These are phyloP conservation scores for Neckera pumila DNA, from an alignment of 225 moss, liverwort and hornwort genomes.

Conservation along the genomic window DNA sequence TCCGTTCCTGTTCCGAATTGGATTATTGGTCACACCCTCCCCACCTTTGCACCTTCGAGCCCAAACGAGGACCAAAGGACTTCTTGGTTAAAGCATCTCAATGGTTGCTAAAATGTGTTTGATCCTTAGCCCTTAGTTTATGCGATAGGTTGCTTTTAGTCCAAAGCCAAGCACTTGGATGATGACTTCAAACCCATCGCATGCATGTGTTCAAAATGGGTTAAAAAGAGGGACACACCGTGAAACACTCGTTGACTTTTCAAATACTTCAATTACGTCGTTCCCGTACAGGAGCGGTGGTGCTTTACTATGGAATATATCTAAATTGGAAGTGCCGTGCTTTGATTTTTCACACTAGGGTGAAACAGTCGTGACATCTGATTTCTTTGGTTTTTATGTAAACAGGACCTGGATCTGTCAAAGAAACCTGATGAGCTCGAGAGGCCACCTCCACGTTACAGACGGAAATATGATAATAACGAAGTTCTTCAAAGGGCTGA, in stretches of 20 bases:
- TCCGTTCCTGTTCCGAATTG: neutral
- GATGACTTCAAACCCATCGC: neutral
- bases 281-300: neutral
- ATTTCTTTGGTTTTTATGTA: neutral
- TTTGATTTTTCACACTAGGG: neutral
- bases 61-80: neutral
- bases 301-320: neutral
- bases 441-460: constrained; percentile 65
- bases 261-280: neutral
- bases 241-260: neutral
- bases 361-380: neutral
- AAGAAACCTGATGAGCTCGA: constrained; percentile 63
- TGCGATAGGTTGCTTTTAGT: neutral
- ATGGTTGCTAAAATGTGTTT: neutral
- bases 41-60: neutral
- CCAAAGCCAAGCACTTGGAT: neutral
- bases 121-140: neutral
- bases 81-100: neutral
- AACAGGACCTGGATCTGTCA: constrained; percentile 87
- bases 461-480: constrained; percentile 53
- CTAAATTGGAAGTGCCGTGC: neutral
- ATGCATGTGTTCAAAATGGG: neutral
- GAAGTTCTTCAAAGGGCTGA: constrained; percentile 83
- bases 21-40: neutral
- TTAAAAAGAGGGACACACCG: neutral